Conservation (phyloP, 2,329 filamentous ascomycete species). For the Calonectria fujianensis region DNA sequence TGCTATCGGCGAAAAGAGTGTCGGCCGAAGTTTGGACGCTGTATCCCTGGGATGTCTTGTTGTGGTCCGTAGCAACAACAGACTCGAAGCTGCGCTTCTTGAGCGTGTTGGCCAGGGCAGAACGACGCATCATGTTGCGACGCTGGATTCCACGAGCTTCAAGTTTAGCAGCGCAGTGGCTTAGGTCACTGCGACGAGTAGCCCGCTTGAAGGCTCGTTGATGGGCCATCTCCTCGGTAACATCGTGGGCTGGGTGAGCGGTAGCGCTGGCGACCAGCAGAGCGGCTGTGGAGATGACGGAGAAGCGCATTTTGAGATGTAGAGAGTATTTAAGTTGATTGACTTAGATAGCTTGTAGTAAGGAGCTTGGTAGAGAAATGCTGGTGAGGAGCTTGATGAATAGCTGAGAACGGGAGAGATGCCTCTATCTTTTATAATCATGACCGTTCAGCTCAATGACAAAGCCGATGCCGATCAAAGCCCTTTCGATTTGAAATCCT, state of each 20-base stretch:
- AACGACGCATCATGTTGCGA: constrained; percentile 67
- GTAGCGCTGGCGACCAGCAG: constrained; percentile 42
- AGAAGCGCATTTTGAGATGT: constrained; percentile 40
- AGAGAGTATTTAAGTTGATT: background rate
- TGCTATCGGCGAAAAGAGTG: constrained; percentile 62
- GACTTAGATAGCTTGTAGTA: background rate
- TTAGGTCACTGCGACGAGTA: constrained; percentile 66
- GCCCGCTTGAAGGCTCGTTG: constrained; percentile 47
- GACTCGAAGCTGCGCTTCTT: constrained; percentile 57
- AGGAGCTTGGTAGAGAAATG: background rate
- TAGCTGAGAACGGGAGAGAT: background rate
- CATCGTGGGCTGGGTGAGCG: constrained; percentile 70
- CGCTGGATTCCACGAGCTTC: constrained; percentile 67
- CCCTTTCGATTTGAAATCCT: background rate
- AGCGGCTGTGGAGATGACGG: constrained; percentile 39
- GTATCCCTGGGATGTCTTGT: constrained; percentile 61
- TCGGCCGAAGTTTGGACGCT: constrained; percentile 55
- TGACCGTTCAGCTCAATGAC: background rate
- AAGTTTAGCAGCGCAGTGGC: constrained; percentile 68
- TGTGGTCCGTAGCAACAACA: constrained; percentile 59
- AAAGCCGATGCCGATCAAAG: background rate
- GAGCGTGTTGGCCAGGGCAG: constrained; percentile 56
- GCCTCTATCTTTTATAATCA: background rate
- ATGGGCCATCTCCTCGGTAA: constrained; percentile 62
- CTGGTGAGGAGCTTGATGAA: background rate